phyloP scores from a whole-genome alignment of 2,329 filamentous ascomycete species.

The Claviceps digitariae region DNA sequence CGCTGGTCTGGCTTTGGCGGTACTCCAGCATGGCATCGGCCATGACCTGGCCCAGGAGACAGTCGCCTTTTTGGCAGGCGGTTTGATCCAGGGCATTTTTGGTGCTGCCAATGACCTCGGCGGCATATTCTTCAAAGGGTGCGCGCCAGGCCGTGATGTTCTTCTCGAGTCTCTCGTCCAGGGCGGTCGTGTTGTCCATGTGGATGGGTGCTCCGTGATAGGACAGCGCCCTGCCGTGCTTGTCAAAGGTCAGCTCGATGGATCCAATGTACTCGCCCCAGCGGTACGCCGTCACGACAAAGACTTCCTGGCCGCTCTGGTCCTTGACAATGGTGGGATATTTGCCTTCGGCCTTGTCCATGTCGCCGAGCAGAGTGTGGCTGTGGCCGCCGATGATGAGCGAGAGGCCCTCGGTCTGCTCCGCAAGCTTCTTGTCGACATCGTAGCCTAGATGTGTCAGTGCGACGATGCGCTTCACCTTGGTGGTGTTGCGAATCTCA shows the following conservation, averaged over 20 bases:
- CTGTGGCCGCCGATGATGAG: constrained; percentile 53
- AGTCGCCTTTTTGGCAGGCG: constrained; percentile 44
- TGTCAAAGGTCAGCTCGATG: constrained; percentile 52
- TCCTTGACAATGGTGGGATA: constrained; percentile 53
- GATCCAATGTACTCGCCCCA: constrained; percentile 58
- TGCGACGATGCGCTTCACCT: constrained; percentile 50
- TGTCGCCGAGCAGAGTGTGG: constrained; percentile 46
- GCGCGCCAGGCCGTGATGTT: constrained; percentile 45
- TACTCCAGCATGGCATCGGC: constrained; percentile 49
- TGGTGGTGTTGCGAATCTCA: constrained; percentile 45
- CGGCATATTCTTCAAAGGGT: constrained; percentile 47
- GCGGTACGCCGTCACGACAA: constrained; percentile 52
- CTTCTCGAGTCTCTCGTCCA: constrained; percentile 41
- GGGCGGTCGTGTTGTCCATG: constrained; percentile 44
- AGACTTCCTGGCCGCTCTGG: constrained; percentile 50
- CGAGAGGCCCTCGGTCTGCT: constrained; percentile 47
- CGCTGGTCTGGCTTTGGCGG: constrained; percentile 32
- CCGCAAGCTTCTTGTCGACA: constrained; percentile 46
- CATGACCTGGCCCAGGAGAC: constrained; percentile 41
- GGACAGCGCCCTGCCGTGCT: constrained; percentile 43
- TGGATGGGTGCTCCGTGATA: constrained; percentile 53
- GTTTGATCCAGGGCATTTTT: constrained; percentile 45
- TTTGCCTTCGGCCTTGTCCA: constrained; percentile 41
- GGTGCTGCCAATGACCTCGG: constrained; percentile 23
- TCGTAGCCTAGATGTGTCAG: constrained; percentile 57